Evolutionary conservation across 139 green algal genomes (phyloP).

Genomic region (Picocystis salinarum): DNA sequence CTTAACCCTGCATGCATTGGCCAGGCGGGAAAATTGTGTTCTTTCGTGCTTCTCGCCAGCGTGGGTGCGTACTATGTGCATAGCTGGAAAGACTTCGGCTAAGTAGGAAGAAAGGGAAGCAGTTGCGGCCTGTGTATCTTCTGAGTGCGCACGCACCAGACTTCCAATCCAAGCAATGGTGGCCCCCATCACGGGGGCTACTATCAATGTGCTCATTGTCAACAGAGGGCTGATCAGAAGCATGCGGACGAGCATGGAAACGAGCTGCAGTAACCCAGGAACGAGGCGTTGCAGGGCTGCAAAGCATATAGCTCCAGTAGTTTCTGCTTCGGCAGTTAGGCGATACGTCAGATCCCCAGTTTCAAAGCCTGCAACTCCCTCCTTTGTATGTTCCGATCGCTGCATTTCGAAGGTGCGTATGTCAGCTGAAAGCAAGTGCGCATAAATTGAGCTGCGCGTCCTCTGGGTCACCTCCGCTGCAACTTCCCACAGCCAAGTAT

Average conservation of each 20-base stretch:
- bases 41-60: conserved; percentile 13
- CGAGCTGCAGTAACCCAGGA: conserved; percentile 11
- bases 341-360: conserved; percentile 15
- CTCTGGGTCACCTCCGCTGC: conserved; percentile 12
- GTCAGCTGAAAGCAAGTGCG: conserved; percentile 7
- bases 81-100: conserved; percentile 19
- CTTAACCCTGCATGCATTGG: conserved; percentile 1
- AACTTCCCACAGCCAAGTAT: conserved; percentile 18
- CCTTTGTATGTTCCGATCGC: no score
- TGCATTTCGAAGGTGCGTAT: conserved; percentile 10
- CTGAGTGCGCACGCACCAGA: conserved; percentile 6
- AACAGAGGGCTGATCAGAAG: conserved; percentile 13
- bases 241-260: conserved; percentile 16
- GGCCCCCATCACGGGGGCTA: conserved; percentile 5
- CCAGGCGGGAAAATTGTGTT: conserved; percentile 10
- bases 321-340: conserved; percentile 14
- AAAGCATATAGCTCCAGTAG: conserved; percentile 13
- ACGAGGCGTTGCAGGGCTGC: conserved; percentile 6
- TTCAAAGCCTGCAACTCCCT: no score
- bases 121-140: conserved; percentile 5
- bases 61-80: conserved; percentile 19
- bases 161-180: conserved; percentile 9
- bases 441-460: conserved; percentile 5
- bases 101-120: conserved; percentile 15
- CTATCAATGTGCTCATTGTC: conserved; percentile 7